These are phyloP conservation scores for Pseudocercospora pini-densiflorae DNA, from an alignment of 2,329 filamentous ascomycete species.

Conservation along the genomic window DNA sequence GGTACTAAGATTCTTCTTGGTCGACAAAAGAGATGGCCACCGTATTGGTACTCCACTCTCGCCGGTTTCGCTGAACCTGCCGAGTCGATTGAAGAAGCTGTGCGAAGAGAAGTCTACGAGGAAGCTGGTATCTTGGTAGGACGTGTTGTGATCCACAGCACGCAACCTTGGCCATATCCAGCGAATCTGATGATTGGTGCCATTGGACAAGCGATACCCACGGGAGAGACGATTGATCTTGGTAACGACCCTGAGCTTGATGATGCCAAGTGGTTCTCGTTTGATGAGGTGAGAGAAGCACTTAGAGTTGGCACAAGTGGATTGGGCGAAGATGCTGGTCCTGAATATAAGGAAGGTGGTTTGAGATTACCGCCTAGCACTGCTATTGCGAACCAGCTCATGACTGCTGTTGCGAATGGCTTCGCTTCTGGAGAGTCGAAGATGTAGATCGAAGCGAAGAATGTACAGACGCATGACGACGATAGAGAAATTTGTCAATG, in stretches of 20 bases:
- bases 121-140: constrained; percentile 54
- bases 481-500: not conserved
- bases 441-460: constrained; percentile 40
- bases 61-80: constrained; percentile 58
- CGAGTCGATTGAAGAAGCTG: constrained; percentile 57
- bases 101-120: constrained; percentile 57
- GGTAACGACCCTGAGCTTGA: constrained; percentile 91
- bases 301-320: constrained; percentile 69
- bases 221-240: constrained; percentile 78
- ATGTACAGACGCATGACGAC: not conserved
- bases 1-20: constrained; percentile 80
- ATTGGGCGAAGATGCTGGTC: constrained; percentile 66
- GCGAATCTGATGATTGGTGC: constrained; percentile 65
- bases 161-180: constrained; percentile 60
- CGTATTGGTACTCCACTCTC: constrained; percentile 86
- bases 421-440: constrained; percentile 62
- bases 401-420: constrained; percentile 77
- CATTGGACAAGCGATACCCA: constrained; percentile 79
- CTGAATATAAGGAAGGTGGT: constrained; percentile 74
- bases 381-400: constrained; percentile 89
- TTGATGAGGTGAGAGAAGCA: constrained; percentile 80
- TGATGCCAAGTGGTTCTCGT: constrained; percentile 82
- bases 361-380: constrained; percentile 82
- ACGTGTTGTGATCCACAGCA: constrained; percentile 56
- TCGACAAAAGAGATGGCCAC: constrained; percentile 81